Evolutionary conservation across 2,329 filamentous ascomycete genomes (phyloP).

Genomic region (Trichoderma lentiforme): DNA sequence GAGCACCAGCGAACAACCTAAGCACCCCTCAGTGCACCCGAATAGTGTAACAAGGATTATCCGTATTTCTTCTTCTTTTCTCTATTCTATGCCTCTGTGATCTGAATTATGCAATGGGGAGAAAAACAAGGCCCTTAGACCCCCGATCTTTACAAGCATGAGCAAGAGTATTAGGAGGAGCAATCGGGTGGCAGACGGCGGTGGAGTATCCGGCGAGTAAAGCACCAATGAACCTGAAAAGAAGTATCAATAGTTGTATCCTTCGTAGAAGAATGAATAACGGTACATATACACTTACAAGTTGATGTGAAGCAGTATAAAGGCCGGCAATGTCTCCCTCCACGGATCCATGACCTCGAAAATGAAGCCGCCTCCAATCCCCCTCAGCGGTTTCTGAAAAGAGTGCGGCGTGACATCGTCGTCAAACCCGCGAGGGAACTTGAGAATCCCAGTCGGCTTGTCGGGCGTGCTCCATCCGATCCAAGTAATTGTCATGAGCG

Average conservation of each 20-base stretch:
- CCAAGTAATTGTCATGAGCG: slow-evolving; percentile 20
- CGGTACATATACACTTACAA: background rate
- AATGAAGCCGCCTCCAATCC: background rate
- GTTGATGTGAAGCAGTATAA: slow-evolving; percentile 8
- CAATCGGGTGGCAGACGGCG: background rate
- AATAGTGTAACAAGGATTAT: background rate
- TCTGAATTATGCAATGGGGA: background rate
- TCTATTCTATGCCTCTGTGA: background rate
- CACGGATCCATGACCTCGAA: background rate
- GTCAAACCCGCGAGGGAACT: background rate
- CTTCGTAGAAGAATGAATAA: background rate
- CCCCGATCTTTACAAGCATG: background rate
- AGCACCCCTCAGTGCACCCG: background rate
- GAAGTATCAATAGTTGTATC: background rate
- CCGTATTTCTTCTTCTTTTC: background rate
- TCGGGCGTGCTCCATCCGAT: slow-evolving; percentile 20
- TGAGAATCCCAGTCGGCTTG: background rate
- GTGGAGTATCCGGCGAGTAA: slow-evolving; percentile 4
- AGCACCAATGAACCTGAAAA: background rate
- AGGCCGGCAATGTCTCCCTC: background rate
- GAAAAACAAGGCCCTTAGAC: background rate
- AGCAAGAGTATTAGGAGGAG: background rate
- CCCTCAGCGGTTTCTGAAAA: background rate
- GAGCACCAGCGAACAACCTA: background rate
- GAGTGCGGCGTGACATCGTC: background rate